Evolutionary conservation across 2,329 filamentous ascomycete species (phyloP), one percentile per base, ranked within the genome.

Genomic region (Neonectria ditissima): DNA sequence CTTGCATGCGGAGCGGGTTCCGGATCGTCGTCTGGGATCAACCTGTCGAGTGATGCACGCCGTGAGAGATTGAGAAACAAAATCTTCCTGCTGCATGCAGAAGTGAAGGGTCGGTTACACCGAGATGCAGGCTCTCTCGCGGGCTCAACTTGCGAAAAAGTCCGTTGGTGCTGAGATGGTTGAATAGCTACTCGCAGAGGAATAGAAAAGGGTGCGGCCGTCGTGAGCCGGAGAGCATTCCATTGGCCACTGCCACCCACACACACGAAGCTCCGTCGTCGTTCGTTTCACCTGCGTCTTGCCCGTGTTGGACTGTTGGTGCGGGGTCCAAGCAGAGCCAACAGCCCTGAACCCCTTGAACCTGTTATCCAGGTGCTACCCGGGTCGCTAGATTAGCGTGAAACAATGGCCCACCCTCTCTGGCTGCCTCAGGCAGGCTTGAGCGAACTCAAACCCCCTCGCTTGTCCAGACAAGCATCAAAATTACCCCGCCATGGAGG

Each of bases 21-120:
- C 47, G 47, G 64, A 71, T 67, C 63, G 32, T 44, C 66, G 65
- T 37, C 59, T 63, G 50, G 65, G 65, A 66, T 72, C 51, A 44
- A 59, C 45, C 44, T 58, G 47, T 58, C 54, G 44, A 30, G 34
- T 18, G 37, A 47, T 56, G 48, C 54, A 47, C 26, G 47, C 20
- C 10, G 26, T 14, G 32, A 32, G 26, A 44, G 30, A 55, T 32
- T 5, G 28, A 39, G 28, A 54, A 68, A 50, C 58, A 37, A 44
- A 37, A 51, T n/a, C 22, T 34, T 16, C n/a, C 14, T 11, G n/a
- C 8, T 47, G 9, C 26, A 50, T 14, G 47, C 28, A 14, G 18
- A 9, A 30, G 20, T 18, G 18, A 9, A 30, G 20, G 11, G 30
- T 5, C 39, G 28, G 20, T 53, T 13, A 39, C n/a, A 44, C 26